A percentile compares a stretch with the other conserved stretches of the same genome.
phyloP scores from a whole-genome alignment of 1,139 yeast genomes.

The Protomyces inundatus region DNA sequence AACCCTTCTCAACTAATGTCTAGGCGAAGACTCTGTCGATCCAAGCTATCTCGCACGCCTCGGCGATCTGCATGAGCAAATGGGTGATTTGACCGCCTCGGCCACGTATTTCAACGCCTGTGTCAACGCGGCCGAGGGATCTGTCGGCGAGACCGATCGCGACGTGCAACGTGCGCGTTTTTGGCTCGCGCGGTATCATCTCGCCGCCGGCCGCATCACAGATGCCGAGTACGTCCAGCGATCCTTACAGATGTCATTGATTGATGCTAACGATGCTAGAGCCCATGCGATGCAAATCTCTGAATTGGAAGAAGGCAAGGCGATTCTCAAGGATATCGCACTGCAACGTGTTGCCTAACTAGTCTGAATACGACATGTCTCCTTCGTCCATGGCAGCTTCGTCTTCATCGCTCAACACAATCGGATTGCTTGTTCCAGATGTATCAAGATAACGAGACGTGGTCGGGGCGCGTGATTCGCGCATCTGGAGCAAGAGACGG shows the following conservation, averaged over 20 bases:
- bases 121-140: slow-evolving; percentile 5
- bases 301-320: not conserved
- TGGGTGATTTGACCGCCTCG: slow-evolving; percentile 52
- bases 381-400: not conserved
- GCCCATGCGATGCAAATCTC: not conserved
- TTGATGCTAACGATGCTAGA: not conserved
- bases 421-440: too few relatives aligned
- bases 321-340: not conserved
- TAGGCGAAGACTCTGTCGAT: slow-evolving; percentile 37
- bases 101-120: slow-evolving; percentile 36
- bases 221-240: not conserved
- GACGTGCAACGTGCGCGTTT: not conserved
- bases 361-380: not conserved
- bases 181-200: slow-evolving; percentile 13
- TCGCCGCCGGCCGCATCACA: not conserved
- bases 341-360: not conserved
- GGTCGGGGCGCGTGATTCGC: not conserved
- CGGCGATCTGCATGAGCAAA: slow-evolving; percentile 61
- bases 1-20: not conserved
- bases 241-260: too few relatives aligned
- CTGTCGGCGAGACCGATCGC: not conserved
- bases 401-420: not conserved
- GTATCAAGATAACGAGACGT: not conserved
- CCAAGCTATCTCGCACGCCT: slow-evolving; percentile 57
- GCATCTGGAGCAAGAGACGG: not conserved